Evolutionary conservation across 257 asterid genomes (phyloP).

Genomic region (Ocimum tenuiflorum): DNA sequence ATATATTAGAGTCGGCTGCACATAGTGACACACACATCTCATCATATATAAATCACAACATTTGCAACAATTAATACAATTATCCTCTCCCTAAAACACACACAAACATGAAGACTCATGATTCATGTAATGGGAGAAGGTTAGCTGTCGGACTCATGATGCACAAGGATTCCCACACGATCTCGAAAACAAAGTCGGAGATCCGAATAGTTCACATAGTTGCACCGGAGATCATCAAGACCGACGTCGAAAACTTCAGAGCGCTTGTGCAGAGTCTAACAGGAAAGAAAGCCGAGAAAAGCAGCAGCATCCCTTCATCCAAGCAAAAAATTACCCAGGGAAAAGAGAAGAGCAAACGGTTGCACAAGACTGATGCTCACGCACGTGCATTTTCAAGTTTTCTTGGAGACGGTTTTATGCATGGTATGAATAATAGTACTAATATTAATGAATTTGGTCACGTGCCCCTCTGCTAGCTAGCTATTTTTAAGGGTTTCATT

Average conservation of each 20-base stretch:
- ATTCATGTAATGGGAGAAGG: not conserved
- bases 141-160: conserved; percentile 17
- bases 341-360: too few species aligned
- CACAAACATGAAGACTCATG: conserved; percentile 27
- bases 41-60: conserved; percentile 7
- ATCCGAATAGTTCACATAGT: conserved; percentile 66
- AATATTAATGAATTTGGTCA: not conserved
- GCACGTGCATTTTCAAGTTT: conserved; percentile 41
- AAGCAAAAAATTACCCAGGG: too few species aligned
- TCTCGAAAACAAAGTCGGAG: conserved; percentile 48
- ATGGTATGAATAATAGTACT: conserved; percentile 22
- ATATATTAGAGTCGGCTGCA: too few species aligned
- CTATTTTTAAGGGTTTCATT: too few species aligned
- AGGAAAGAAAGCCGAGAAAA: conserved; percentile 23
- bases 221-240: conserved; percentile 62
- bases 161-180: conserved; percentile 35
- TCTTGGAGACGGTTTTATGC: conserved; percentile 46
- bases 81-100: not conserved
- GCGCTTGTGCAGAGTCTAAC: conserved; percentile 65
- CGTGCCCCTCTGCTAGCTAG: too few species aligned
- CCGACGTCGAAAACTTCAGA: conserved; percentile 50
- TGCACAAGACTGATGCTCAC: too few species aligned
- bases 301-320: not conserved
- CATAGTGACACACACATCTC: conserved; percentile 17
- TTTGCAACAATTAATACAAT: not conserved